Conservation (phyloP, 306 rosid species). For the Sesbania bispinosa region DNA sequence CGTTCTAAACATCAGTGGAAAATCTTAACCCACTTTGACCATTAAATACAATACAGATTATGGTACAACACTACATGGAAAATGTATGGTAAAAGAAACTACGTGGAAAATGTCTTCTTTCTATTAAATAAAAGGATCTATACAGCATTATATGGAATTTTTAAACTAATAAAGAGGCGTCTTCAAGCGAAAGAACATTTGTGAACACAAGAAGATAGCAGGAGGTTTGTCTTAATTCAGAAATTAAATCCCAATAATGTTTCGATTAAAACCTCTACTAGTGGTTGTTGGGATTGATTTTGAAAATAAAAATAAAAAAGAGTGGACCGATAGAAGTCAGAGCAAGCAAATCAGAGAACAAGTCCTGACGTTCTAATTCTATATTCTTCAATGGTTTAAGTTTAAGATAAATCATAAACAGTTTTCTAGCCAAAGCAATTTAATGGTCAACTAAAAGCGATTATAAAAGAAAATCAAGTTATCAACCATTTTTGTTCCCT, state of each 20-base stretch:
- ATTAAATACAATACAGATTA: not conserved
- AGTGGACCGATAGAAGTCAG: conserved; percentile 22
- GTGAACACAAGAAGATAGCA: conserved; percentile 16
- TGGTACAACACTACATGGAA: conserved; percentile 16
- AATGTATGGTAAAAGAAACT: conserved; percentile 7
- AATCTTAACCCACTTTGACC: conserved; percentile 25
- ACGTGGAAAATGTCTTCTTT: conserved; percentile 13
- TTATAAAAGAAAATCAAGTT: not conserved
- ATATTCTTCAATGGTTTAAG: not conserved
- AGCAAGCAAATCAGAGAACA: not conserved
- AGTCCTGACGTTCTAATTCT: not conserved
- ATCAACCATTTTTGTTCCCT: not conserved
- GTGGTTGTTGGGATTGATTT: conserved; percentile 14
- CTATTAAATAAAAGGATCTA: not conserved
- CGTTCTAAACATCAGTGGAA: conserved; percentile 24
- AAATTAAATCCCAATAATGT: not conserved
- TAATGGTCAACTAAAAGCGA: not conserved
- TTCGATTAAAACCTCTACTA: not conserved
- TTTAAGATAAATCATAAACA: conserved; percentile 11
- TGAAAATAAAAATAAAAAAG: not conserved
- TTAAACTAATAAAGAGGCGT: not conserved
- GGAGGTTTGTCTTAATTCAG: not conserved
- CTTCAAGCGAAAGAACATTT: not conserved
- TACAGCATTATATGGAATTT: not conserved
- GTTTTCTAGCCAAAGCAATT: not conserved